A percentile compares a stretch with the other conserved stretches of the same genome.
Evolutionary conservation across 2,329 filamentous ascomycete species (phyloP).

Genomic region (Pseudocercospora musae): DNA sequence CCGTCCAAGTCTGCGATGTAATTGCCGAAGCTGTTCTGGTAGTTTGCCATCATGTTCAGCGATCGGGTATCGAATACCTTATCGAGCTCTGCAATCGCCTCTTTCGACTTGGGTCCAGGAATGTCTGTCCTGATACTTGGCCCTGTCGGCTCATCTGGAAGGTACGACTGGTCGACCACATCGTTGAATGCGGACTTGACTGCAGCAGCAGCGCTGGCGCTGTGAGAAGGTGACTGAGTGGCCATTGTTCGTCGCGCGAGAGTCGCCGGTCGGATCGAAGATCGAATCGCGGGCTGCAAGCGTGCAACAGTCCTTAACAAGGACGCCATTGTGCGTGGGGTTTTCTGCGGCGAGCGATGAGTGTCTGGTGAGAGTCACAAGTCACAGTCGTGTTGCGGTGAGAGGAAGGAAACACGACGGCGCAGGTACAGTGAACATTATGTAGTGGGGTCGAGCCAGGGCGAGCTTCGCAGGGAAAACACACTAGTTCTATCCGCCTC

Average conservation of each 20-base stretch:
- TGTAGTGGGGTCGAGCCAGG: background rate
- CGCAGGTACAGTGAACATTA: background rate
- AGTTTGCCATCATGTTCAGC: constrained; percentile 79
- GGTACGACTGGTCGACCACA: constrained; percentile 32
- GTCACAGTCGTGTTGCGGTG: background rate
- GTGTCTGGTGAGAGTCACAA: background rate
- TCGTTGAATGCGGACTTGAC: constrained; percentile 24
- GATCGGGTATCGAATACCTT: constrained; percentile 81
- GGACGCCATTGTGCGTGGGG: constrained; percentile 30
- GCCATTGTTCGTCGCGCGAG: constrained; percentile 28
- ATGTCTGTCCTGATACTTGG: constrained; percentile 59
- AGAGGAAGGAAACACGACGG: background rate
- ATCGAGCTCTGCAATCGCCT: constrained; percentile 66
- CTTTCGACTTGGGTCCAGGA: constrained; percentile 71
- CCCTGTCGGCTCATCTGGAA: constrained; percentile 57
- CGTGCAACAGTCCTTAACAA: constrained; percentile 32
- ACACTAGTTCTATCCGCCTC: background rate
- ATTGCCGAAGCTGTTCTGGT: constrained; percentile 72
- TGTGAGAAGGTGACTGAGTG: constrained; percentile 31
- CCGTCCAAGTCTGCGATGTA: constrained; percentile 73
- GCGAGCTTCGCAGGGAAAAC: background rate
- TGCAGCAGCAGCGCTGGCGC: constrained; percentile 32
- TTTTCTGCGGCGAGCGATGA: background rate
- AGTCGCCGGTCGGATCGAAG: constrained; percentile 17
- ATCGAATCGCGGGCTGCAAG: constrained; percentile 29